Conservation (phyloP, 139 green algal genomes). For the Penium margaritaceum region DNA sequence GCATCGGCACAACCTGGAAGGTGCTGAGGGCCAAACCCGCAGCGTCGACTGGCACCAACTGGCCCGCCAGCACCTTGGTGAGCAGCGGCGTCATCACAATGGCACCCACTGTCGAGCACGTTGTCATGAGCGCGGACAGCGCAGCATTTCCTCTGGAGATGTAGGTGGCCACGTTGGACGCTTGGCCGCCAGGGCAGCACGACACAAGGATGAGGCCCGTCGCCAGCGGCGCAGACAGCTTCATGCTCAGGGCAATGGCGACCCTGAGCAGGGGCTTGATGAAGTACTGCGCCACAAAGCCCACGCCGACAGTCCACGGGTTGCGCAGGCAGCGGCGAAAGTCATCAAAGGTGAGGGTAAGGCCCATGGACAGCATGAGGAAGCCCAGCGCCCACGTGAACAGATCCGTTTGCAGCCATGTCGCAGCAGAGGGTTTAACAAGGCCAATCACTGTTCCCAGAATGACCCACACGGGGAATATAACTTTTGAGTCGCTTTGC, state of each 20-base stretch:
- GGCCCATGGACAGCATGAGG: slow-evolving; percentile 78
- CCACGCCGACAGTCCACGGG: slow-evolving; percentile 53
- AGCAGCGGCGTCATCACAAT: slow-evolving; percentile 78
- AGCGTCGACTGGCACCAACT: slow-evolving; percentile 68
- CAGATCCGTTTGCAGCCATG: slow-evolving; percentile 61
- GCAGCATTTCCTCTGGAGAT: slow-evolving; percentile 76
- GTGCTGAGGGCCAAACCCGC: slow-evolving; percentile 50
- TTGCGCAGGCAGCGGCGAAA: slow-evolving; percentile 59
- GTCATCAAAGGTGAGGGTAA: slow-evolving; percentile 73
- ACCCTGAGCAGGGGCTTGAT: slow-evolving; percentile 30
- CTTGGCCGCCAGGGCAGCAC: slow-evolving; percentile 67
- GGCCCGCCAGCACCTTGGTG: slow-evolving; percentile 61
- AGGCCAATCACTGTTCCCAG: slow-evolving; percentile 54
- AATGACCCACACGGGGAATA: slow-evolving; percentile 40
- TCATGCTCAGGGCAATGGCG: slow-evolving; percentile 7
- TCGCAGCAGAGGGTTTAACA: slow-evolving; percentile 46
- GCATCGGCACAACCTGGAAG: slow-evolving; percentile 71
- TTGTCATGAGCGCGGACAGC: slow-evolving; percentile 79
- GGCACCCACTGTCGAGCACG: slow-evolving; percentile 62
- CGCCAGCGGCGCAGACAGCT: slow-evolving; percentile 53
- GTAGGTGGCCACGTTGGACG: slow-evolving; percentile 73
- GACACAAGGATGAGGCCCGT: slow-evolving; percentile 69
- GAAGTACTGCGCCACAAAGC: slow-evolving; percentile 30
- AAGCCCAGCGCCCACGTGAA: slow-evolving; percentile 66
- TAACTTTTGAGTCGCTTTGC: too few species aligned